phyloP scores from a whole-genome alignment of 1,284 basidiomycete species.

The Wallemia mellicola region DNA sequence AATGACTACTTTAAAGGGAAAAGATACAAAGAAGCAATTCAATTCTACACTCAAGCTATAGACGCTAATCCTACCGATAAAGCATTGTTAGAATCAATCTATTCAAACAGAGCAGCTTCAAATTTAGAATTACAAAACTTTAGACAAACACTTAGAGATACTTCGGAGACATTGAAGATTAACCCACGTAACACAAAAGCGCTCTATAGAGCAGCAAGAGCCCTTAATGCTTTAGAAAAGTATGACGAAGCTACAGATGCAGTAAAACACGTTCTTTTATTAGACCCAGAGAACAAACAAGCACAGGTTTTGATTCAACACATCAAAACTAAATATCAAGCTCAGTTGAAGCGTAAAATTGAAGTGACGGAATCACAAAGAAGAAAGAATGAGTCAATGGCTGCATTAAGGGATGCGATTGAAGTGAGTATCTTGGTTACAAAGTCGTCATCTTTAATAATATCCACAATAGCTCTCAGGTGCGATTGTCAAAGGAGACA shows the following conservation, averaged over 20 bases:
- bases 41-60: conserved; percentile 70
- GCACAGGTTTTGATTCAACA: conserved; percentile 22
- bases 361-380: conserved; percentile 23
- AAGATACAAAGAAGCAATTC: conserved; percentile 53
- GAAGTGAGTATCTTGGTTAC: conserved; percentile 20
- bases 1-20: conserved; percentile 77
- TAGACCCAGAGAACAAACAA: conserved; percentile 26
- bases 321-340: conserved; percentile 9
- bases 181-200: conserved; percentile 44
- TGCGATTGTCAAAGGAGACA: conserved; percentile 22
- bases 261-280: conserved; percentile 31
- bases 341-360: conserved; percentile 7
- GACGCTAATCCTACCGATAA: conserved; percentile 44
- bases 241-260: conserved; percentile 52
- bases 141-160: conserved; percentile 52
- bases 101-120: conserved; percentile 72
- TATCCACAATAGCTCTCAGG: conserved; percentile 26
- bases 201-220: conserved; percentile 47
- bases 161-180: conserved; percentile 34
- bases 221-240: conserved; percentile 37
- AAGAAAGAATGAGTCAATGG: conserved; percentile 22
- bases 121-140: conserved; percentile 74
- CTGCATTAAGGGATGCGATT: conserved; percentile 26
- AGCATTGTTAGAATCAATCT: conserved; percentile 32
- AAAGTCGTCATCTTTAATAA: background rate